Evolutionary conservation across 2,329 filamentous ascomycete genomes (phyloP).

Genomic region (Penicillium sp.): DNA sequence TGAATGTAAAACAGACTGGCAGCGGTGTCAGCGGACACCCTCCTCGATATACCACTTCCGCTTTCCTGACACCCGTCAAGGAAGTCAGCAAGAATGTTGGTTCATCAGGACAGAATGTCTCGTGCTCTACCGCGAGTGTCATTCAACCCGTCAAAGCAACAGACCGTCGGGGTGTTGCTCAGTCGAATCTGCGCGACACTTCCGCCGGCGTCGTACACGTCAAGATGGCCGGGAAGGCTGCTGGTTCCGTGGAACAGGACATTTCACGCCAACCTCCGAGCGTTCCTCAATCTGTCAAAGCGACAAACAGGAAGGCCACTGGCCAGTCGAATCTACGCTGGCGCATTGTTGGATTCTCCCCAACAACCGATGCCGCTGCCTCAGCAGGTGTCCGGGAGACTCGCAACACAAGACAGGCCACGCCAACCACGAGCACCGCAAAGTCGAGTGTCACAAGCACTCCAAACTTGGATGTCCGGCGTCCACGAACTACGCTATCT

Average conservation of each 20-base stretch:
- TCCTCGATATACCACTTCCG: not conserved
- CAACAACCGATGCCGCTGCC: not conserved
- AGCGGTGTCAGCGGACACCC: slow-evolving; percentile 3
- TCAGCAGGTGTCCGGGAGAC: not conserved
- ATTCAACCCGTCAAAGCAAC: not conserved
- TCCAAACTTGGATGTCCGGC: slow-evolving; percentile 5
- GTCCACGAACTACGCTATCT: not conserved
- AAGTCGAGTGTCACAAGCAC: not conserved
- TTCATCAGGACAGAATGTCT: not conserved
- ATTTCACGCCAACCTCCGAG: not conserved
- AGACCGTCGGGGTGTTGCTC: not conserved
- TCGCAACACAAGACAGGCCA: not conserved
- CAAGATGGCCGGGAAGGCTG: not conserved
- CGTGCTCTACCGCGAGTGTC: not conserved
- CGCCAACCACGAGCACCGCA: not conserved
- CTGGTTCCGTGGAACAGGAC: not conserved
- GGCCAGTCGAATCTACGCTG: slow-evolving; percentile 10
- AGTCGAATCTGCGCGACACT: not conserved
- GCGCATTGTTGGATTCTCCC: slow-evolving; percentile 1
- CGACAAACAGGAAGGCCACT: not conserved
- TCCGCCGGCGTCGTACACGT: not conserved
- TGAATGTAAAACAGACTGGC: not conserved
- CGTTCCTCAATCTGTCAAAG: not conserved
- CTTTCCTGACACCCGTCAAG: not conserved
- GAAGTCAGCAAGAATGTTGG: not conserved